Conservation (phyloP, 2,329 filamentous ascomycete genomes). For the Aspergillus sp. region DNA sequence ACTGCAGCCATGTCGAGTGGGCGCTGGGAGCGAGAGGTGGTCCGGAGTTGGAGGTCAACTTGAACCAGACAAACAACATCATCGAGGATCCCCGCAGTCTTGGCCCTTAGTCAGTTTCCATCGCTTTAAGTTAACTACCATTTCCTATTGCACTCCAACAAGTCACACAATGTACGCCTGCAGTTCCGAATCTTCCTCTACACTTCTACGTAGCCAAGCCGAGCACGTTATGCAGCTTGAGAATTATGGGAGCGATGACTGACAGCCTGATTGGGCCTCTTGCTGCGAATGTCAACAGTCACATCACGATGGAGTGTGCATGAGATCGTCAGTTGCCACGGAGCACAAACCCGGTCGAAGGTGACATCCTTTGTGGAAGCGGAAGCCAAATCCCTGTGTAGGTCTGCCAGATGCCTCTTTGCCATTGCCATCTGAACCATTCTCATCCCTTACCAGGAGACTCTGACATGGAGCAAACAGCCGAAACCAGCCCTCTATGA, state of each 20-base stretch:
- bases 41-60: conserved; percentile 14
- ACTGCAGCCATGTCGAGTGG: conserved; percentile 63
- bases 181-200: background rate
- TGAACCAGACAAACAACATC: conserved; percentile 6
- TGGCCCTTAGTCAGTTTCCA: conserved; percentile 9
- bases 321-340: background rate
- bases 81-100: conserved; percentile 19
- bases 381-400: background rate
- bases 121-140: background rate
- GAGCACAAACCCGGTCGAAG: background rate
- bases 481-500: background rate
- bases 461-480: background rate
- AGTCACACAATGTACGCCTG: background rate
- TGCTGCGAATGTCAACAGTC: background rate
- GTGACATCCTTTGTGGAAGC: background rate
- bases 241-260: background rate
- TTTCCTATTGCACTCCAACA: background rate
- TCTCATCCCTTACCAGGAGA: background rate
- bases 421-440: background rate
- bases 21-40: conserved; percentile 13
- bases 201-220: background rate
- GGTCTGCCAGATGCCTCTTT: background rate
- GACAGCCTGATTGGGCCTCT: background rate
- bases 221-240: background rate
- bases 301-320: background rate